A percentile compares a stretch with the other conserved stretches of the same genome.
Evolutionary conservation across 2,329 filamentous ascomycete species (phyloP).

Genomic region (Diaporthe sp.): DNA sequence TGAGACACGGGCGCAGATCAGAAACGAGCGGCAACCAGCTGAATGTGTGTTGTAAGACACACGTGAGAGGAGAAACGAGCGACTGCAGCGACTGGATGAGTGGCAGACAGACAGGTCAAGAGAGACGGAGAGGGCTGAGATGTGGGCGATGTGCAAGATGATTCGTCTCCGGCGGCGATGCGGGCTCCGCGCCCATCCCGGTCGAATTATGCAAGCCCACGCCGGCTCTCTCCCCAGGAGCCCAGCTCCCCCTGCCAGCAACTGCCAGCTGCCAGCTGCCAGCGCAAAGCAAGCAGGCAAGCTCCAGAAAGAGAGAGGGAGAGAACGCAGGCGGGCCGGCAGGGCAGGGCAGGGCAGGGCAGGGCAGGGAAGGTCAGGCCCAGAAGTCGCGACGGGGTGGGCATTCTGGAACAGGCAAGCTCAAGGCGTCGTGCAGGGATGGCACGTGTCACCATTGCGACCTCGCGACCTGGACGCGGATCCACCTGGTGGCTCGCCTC

Average conservation of each 20-base stretch:
- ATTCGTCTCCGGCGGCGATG: conserved; percentile 28
- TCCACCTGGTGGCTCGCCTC: conserved; percentile 24
- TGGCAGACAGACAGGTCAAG: conserved; percentile 5
- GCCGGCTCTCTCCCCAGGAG: background rate
- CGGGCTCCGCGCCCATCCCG: conserved; percentile 6
- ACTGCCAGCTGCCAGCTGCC: conserved; percentile 5
- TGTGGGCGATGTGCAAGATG: conserved; percentile 28
- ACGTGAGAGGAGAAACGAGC: conserved; percentile 1
- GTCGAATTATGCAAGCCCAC: conserved; percentile 26
- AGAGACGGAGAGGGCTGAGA: conserved; percentile 17
- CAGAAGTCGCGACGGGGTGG: conserved; percentile 14
- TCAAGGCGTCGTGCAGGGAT: conserved; percentile 13
- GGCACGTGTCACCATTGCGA: conserved; percentile 31
- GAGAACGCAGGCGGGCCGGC: background rate
- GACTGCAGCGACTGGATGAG: conserved; percentile 21
- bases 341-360: background rate
- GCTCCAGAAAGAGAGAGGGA: background rate
- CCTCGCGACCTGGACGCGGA: conserved; percentile 27
- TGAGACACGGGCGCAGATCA: conserved; percentile 34
- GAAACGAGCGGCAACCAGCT: conserved; percentile 30
- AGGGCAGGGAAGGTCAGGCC: conserved; percentile 8
- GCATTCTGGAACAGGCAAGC: conserved; percentile 25
- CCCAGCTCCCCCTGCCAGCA: background rate
- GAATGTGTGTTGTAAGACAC: conserved; percentile 26
- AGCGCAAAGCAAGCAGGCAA: background rate